A percentile compares a stretch with the other conserved stretches of the same genome.
Evolutionary conservation across 2,329 filamentous ascomycete genomes (phyloP).

Genomic region (Septoria linicola): DNA sequence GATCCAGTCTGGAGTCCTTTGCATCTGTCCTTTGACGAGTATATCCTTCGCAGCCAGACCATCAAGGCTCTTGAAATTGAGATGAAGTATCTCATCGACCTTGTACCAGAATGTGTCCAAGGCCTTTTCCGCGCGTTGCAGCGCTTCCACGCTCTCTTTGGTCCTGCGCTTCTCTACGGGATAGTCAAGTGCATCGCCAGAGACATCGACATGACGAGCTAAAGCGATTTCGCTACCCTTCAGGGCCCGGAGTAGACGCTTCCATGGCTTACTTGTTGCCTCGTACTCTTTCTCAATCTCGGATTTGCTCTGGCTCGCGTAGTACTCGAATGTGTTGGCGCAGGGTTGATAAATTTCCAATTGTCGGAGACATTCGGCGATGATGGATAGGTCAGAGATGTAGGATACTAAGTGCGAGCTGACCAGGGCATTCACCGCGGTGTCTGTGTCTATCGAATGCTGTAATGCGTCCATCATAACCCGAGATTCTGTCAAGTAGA

Average conservation of each 20-base stretch:
- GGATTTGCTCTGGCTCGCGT: slow-evolving; percentile 28
- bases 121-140: slow-evolving; percentile 13
- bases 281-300: slow-evolving; percentile 27
- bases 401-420: slow-evolving; percentile 21
- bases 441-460: slow-evolving; percentile 39
- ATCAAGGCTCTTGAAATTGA: slow-evolving; percentile 5
- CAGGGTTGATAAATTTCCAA: slow-evolving; percentile 52
- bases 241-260: not conserved
- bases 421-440: slow-evolving; percentile 10
- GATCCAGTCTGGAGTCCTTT: slow-evolving; percentile 20
- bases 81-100: slow-evolving; percentile 15
- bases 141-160: slow-evolving; percentile 15
- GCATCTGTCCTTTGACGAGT: slow-evolving; percentile 11
- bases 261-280: not conserved
- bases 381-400: slow-evolving; percentile 50
- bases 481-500: slow-evolving; percentile 31
- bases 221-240: slow-evolving; percentile 8
- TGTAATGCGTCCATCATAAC: slow-evolving; percentile 52
- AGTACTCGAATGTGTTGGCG: slow-evolving; percentile 44
- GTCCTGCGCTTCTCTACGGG: slow-evolving; percentile 16
- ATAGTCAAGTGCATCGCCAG: slow-evolving; percentile 8
- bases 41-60: not conserved
- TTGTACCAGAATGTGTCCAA: slow-evolving; percentile 19
- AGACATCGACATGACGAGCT: slow-evolving; percentile 7
- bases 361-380: slow-evolving; percentile 48